phyloP scores from a whole-genome alignment of 163 green algal species.

The Volvox carteri region DNA sequence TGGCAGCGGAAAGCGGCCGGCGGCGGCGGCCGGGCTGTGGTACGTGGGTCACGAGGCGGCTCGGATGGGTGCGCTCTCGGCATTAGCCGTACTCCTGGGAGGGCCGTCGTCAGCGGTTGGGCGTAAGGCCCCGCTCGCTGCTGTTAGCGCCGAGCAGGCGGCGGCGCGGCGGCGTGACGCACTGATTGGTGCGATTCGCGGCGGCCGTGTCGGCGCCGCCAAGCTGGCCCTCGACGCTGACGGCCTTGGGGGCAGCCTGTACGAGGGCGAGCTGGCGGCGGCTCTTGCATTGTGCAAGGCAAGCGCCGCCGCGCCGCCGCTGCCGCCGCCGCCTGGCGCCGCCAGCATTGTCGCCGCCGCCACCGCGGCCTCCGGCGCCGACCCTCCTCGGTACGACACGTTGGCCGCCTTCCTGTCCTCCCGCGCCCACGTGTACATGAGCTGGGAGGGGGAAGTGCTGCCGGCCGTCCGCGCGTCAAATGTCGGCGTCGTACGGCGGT shows the following conservation, averaged over 20 bases:
- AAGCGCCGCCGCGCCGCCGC: neutral
- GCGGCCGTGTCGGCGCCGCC: conserved; percentile 35
- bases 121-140: neutral
- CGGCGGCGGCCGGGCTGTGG: conserved; percentile 9
- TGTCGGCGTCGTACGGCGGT: neutral
- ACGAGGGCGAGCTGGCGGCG: conserved; percentile 43
- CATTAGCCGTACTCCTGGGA: neutral
- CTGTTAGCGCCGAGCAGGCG: neutral
- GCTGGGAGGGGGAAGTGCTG: conserved; percentile 28
- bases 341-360: neutral
- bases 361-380: neutral
- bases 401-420: conserved; percentile 34
- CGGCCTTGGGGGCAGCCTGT: conserved; percentile 18
- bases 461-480: neutral
- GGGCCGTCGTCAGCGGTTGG: neutral
- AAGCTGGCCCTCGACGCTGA: conserved; percentile 13
- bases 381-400: conserved; percentile 1
- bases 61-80: conserved; percentile 14
- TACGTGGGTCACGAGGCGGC: conserved; percentile 31
- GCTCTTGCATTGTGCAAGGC: conserved; percentile 18
- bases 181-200: conserved; percentile 31
- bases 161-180: conserved; percentile 23
- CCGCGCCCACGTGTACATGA: conserved; percentile 41
- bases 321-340: conserved; percentile 18
- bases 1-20: neutral